Percentiles rank a stretch among this genome's conserved stretches.
phyloP scores from a whole-genome alignment of 345 rosid species.

The Barbarea vulgaris region DNA sequence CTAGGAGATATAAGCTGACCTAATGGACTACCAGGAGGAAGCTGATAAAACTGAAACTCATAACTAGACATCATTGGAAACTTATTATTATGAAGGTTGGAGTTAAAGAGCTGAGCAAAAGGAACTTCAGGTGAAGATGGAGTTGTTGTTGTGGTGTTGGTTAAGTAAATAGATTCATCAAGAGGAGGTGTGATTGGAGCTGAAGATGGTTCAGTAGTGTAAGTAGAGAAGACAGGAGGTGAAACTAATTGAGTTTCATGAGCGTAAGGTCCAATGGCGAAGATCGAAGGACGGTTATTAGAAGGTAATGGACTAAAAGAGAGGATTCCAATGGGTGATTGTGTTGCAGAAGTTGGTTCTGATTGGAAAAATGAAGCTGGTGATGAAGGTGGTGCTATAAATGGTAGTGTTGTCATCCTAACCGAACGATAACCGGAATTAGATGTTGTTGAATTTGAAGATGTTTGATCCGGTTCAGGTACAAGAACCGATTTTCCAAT shows the following conservation, averaged over 20 bases:
- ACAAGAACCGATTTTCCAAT: conserved; percentile 67
- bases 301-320: conserved; percentile 62
- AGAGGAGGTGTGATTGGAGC: conserved; percentile 95
- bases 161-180: conserved; percentile 68
- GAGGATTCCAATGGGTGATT: conserved; percentile 77
- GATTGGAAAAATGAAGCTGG: conserved; percentile 95
- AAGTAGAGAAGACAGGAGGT: conserved; percentile 89
- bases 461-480: conserved; percentile 52
- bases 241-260: conserved; percentile 90
- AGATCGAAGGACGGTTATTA: conserved; percentile 74
- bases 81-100: conserved; percentile 48
- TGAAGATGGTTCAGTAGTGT: conserved; percentile 97
- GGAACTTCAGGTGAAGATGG: conserved; percentile 99
- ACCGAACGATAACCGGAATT: conserved; percentile 46
- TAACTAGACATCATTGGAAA: conserved; percentile 54
- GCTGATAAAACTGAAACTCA: conserved; percentile 80
- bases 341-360: conserved; percentile 82
- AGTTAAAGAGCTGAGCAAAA: conserved; percentile 78
- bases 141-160: conserved; percentile 52
- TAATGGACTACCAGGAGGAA: conserved; percentile 95
- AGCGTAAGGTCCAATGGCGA: conserved; percentile 95
- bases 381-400: conserved; percentile 94
- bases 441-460: conserved; percentile 37
- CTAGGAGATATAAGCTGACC: conserved; percentile 90
- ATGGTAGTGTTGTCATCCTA: conserved; percentile 56